These are phyloP conservation scores for Juncus inflexus DNA, from an alignment of 176 grass and related monocot genomes.

Conservation along the genomic window DNA sequence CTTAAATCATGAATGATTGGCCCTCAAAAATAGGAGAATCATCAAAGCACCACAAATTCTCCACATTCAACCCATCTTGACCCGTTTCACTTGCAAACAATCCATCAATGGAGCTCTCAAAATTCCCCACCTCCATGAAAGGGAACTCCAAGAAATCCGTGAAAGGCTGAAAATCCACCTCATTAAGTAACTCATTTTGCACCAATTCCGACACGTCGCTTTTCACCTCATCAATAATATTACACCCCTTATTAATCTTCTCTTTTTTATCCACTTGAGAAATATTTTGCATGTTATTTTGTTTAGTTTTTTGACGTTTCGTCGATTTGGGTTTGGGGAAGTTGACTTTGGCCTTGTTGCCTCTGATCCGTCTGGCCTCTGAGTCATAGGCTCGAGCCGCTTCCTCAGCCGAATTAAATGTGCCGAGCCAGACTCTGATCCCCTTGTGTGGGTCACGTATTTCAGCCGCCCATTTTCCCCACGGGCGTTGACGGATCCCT, in stretches of 20 bases:
- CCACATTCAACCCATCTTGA: slow-evolving; percentile 39
- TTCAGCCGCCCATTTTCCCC: slow-evolving; percentile 49
- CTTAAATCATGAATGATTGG: slow-evolving; percentile 34
- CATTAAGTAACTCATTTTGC: slow-evolving; percentile 23
- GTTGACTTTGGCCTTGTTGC: slow-evolving; percentile 82
- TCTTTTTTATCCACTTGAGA: slow-evolving; percentile 24
- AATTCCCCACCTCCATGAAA: slow-evolving; percentile 29
- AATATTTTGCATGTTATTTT: slow-evolving; percentile 7
- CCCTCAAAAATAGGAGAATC: slow-evolving; percentile 45
- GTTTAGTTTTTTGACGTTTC: slow-evolving; percentile 2
- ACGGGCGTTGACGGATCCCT: slow-evolving; percentile 63
- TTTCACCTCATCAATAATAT: no score
- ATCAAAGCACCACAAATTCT: slow-evolving; percentile 78
- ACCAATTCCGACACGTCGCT: background rate
- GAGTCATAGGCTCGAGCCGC: slow-evolving; percentile 66
- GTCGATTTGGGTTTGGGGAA: slow-evolving; percentile 37
- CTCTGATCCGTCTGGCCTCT: slow-evolving; percentile 56
- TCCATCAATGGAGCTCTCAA: slow-evolving; percentile 31
- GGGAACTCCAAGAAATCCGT: slow-evolving; percentile 37
- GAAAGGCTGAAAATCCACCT: slow-evolving; percentile 43
- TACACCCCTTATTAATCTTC: background rate
- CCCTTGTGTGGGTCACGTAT: slow-evolving; percentile 54
- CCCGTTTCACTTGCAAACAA: slow-evolving; percentile 24
- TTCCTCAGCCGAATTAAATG: slow-evolving; percentile 62
- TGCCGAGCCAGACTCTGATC: slow-evolving; percentile 79